Evolutionary conservation across 331 rosid species (phyloP).

Genomic region (Arachis monticola): DNA sequence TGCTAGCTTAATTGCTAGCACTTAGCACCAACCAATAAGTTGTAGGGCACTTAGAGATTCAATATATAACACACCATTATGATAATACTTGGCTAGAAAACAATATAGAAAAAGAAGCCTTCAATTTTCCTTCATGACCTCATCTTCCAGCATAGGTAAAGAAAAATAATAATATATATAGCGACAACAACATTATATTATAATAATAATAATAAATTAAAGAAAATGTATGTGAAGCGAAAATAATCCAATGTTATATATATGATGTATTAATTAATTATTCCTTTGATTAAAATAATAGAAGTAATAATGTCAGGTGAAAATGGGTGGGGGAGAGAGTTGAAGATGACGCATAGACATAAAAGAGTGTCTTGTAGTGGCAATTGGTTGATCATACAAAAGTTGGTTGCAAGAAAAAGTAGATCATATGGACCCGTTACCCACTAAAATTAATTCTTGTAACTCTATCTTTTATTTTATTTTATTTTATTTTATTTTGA

Average conservation of each 20-base stretch:
- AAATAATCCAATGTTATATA: background rate
- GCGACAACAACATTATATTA: background rate
- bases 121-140: slow-evolving; percentile 2
- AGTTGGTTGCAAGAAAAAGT: slow-evolving; percentile 46
- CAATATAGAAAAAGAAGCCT: background rate
- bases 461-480: background rate
- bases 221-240: slow-evolving; percentile 10
- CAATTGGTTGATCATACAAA: slow-evolving; percentile 34
- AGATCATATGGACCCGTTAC: slow-evolving; percentile 38
- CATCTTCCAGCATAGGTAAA: slow-evolving; percentile 1
- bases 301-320: slow-evolving; percentile 47
- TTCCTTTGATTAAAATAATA: slow-evolving; percentile 13
- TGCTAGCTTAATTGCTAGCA: slow-evolving; percentile 6
- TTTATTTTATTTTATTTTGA: too few species aligned
- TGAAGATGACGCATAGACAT: slow-evolving; percentile 49
- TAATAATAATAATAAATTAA: background rate
- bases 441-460: slow-evolving; percentile 38
- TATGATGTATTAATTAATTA: background rate
- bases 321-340: slow-evolving; percentile 41
- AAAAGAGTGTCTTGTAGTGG: slow-evolving; percentile 45
- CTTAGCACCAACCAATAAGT: background rate
- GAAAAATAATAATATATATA: background rate
- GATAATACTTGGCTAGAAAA: background rate
- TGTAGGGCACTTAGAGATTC: slow-evolving; percentile 2
- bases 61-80: slow-evolving; percentile 11